These are phyloP conservation scores for Aspergillus eucalypticola DNA, from an alignment of 2,329 filamentous ascomycete genomes.

Conservation along the genomic window DNA sequence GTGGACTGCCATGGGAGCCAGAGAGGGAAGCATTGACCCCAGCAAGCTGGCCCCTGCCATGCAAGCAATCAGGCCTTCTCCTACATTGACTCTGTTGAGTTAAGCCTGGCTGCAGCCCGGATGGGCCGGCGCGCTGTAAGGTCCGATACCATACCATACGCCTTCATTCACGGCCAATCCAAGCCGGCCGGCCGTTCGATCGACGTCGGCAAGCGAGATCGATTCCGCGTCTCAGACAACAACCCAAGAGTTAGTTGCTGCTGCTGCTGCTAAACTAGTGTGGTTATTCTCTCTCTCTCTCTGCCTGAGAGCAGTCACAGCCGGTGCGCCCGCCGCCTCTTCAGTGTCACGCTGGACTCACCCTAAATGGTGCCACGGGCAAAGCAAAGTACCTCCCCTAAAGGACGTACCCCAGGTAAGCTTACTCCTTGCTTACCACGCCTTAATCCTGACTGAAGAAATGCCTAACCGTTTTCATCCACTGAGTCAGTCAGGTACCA, in stretches of 20 bases:
- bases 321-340: neutral
- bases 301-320: neutral
- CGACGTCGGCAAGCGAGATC: constrained; percentile 14
- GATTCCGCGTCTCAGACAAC: neutral
- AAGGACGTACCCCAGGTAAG: constrained; percentile 6
- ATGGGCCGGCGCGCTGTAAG: constrained; percentile 2
- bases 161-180: neutral
- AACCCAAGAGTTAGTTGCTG: too few relatives aligned
- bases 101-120: neutral
- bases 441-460: constrained; percentile 7
- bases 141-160: constrained; percentile 1
- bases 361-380: neutral
- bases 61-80: neutral
- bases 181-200: constrained; percentile 21
- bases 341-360: neutral
- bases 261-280: too few relatives aligned
- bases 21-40: neutral
- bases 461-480: constrained; percentile 2
- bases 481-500: constrained; percentile 5
- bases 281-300: too few relatives aligned
- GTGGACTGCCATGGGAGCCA: neutral
- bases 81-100: neutral
- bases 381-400: neutral
- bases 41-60: neutral
- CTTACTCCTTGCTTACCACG: neutral